phyloP scores from a whole-genome alignment of 192 early-diverging fungal species.

The Coemansia sp. region DNA sequence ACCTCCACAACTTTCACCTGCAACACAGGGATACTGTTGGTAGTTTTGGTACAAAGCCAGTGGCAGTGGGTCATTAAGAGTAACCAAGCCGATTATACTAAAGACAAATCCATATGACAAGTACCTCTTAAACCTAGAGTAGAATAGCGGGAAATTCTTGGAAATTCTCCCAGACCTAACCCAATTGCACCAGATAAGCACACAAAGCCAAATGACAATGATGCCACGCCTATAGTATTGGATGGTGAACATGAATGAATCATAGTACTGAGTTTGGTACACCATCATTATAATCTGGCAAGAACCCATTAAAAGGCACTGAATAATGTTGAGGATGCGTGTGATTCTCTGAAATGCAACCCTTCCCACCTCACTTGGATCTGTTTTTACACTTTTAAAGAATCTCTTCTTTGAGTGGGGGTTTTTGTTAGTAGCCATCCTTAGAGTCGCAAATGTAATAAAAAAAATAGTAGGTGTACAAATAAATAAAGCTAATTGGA shows the following conservation, averaged over 20 bases:
- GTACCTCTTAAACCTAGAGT: background rate
- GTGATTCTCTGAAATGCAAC: background rate
- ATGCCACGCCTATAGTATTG: background rate
- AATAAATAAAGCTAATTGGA: too few relatives aligned
- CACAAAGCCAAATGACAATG: background rate
- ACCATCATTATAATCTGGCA: background rate
- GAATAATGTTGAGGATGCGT: background rate
- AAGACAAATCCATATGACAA: background rate
- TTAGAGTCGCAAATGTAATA: too few relatives aligned
- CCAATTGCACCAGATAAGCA: background rate
- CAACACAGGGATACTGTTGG: background rate
- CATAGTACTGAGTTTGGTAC: background rate
- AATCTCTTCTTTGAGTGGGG: too few relatives aligned
- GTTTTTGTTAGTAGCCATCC: too few relatives aligned
- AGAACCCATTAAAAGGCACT: background rate
- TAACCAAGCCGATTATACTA: background rate
- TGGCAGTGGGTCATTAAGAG: background rate
- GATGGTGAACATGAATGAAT: background rate
- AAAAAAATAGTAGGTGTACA: too few relatives aligned
- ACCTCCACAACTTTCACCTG: background rate
- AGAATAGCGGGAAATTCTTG: background rate
- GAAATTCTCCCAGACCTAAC: background rate
- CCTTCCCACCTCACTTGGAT: too few relatives aligned
- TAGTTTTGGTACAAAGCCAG: background rate
- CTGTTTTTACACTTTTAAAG: too few relatives aligned